These are phyloP conservation scores for Pseudonitzschia delicatissima DNA, from an alignment of 108 stramenopile species.

Conservation along the genomic window DNA sequence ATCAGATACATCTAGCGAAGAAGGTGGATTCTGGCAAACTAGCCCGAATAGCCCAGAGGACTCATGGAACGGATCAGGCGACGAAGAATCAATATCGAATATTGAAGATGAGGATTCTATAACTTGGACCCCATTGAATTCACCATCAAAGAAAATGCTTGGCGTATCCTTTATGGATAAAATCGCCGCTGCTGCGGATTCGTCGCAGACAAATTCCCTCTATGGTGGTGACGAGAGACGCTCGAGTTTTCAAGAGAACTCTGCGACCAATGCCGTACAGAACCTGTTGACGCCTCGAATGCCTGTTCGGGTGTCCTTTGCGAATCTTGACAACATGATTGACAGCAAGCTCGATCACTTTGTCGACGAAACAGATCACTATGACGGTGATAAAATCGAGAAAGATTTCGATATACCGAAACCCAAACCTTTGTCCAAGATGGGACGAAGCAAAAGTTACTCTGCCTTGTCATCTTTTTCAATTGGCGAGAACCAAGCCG, in stretches of 20 bases:
- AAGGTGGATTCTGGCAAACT: conserved; percentile 32
- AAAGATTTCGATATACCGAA: background rate
- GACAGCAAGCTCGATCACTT: background rate
- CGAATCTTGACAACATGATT: background rate
- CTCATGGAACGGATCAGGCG: conserved; percentile 1
- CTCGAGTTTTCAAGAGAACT: background rate
- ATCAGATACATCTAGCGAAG: conserved; percentile 29
- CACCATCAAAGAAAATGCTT: background rate
- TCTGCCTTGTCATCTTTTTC: conserved; percentile 57
- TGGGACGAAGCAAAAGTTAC: conserved; percentile 51
- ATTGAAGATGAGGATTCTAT: conserved; percentile 32
- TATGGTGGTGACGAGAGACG: background rate
- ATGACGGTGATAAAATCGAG: background rate
- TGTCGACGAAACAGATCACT: background rate
- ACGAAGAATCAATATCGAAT: background rate
- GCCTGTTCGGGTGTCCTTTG: conserved; percentile 3
- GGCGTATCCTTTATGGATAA: conserved; percentile 9
- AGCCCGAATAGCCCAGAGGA: conserved; percentile 13
- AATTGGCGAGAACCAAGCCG: conserved; percentile 12
- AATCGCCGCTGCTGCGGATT: background rate
- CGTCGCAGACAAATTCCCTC: background rate
- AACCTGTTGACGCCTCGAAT: background rate
- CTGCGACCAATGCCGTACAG: background rate
- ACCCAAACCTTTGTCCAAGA: conserved; percentile 7
- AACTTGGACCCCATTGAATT: conserved; percentile 15